phyloP scores from a whole-genome alignment of 2,329 filamentous ascomycete genomes.

The Fusarium sp. region DNA sequence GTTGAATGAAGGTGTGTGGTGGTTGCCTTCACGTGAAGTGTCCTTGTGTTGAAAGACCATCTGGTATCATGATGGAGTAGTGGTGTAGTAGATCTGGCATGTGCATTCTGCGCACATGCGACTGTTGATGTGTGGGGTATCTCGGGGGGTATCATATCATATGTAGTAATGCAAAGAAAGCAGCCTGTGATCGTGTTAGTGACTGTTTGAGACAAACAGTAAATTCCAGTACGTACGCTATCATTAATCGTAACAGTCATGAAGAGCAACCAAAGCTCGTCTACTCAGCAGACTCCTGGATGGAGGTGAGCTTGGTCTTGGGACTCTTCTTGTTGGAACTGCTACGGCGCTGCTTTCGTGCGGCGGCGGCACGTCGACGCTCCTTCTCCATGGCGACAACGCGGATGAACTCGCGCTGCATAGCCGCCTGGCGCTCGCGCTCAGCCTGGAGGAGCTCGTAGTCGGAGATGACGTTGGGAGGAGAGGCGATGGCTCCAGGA shows the following conservation, averaged over 20 bases:
- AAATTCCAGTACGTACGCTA: slow-evolving; percentile 35
- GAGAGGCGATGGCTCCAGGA: slow-evolving; percentile 46
- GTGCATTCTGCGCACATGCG: slow-evolving; percentile 39
- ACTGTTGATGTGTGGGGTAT: slow-evolving; percentile 34
- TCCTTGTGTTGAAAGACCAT: slow-evolving; percentile 13
- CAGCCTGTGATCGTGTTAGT: slow-evolving; percentile 39
- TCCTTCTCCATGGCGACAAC: slow-evolving; percentile 66
- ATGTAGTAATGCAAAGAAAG: slow-evolving; percentile 36
- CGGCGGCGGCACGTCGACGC: slow-evolving; percentile 54
- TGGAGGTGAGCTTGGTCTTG: slow-evolving; percentile 59
- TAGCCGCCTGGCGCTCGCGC: slow-evolving; percentile 58
- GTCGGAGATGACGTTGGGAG: slow-evolving; percentile 54
- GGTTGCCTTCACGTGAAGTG: slow-evolving; percentile 14
- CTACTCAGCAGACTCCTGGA: slow-evolving; percentile 59
- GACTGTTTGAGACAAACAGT: neutral
- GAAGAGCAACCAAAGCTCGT: slow-evolving; percentile 37
- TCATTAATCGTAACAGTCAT: slow-evolving; percentile 44
- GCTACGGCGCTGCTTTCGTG: slow-evolving; percentile 51
- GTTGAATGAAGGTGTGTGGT: slow-evolving; percentile 12
- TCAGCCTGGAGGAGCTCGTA: slow-evolving; percentile 62
- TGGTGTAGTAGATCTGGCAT: slow-evolving; percentile 34
- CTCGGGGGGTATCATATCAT: slow-evolving; percentile 39
- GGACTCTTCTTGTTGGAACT: slow-evolving; percentile 60
- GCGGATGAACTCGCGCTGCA: slow-evolving; percentile 64
- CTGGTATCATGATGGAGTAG: slow-evolving; percentile 23